These are phyloP conservation scores for Aspergillus quadrilineatus DNA, from an alignment of 2,329 filamentous ascomycete species.

Conservation along the genomic window DNA sequence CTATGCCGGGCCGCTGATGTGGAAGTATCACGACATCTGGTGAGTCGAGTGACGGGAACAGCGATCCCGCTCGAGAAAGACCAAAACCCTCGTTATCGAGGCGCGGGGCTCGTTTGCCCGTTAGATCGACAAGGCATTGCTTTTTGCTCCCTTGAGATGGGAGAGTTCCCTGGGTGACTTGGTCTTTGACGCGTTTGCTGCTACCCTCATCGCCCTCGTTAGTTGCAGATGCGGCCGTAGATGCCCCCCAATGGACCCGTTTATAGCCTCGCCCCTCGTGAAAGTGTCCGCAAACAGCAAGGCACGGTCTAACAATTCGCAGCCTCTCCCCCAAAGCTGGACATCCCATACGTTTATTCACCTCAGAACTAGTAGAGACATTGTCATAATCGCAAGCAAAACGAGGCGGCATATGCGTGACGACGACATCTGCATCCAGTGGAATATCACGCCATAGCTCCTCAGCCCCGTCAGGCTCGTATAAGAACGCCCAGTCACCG, in stretches of 20 bases:
- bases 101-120: conserved; percentile 38
- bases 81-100: conserved; percentile 31
- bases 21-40: conserved; percentile 15
- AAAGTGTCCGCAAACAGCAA: conserved; percentile 60
- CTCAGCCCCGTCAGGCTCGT: conserved; percentile 43
- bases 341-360: conserved; percentile 47
- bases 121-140: conserved; percentile 55
- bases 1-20: neutral
- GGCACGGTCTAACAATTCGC: conserved; percentile 48
- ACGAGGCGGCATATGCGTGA: conserved; percentile 58
- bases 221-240: neutral
- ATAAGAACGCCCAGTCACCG: conserved; percentile 58
- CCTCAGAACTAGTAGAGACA: conserved; percentile 18
- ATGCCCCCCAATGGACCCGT: conserved; percentile 49
- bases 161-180: conserved; percentile 24
- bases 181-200: conserved; percentile 10
- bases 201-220: neutral
- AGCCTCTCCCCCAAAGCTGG: conserved; percentile 46
- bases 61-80: neutral
- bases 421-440: conserved; percentile 52
- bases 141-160: conserved; percentile 53
- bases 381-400: conserved; percentile 49
- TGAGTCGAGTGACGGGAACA: neutral
- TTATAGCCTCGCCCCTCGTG: conserved; percentile 57
- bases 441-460: conserved; percentile 53